phyloP scores from a whole-genome alignment of 176 grass and related monocot genomes.

The Aegilops sharonensis region DNA sequence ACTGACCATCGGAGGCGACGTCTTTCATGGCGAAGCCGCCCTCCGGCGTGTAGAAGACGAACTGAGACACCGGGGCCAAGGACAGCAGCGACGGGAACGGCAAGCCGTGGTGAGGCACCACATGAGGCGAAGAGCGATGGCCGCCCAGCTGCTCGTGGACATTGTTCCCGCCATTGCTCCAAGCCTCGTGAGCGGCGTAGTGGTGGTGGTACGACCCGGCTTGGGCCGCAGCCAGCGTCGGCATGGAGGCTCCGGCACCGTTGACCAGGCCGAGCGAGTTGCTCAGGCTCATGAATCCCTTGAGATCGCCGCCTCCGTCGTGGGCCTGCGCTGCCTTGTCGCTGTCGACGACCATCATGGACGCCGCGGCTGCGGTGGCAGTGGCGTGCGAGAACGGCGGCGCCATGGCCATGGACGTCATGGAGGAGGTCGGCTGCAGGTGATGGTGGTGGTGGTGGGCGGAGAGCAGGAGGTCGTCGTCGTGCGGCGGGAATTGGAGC shows the following conservation, averaged over 20 bases:
- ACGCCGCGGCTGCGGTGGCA: background rate
- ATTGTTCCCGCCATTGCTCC: conserved; percentile 15
- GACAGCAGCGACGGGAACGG: conserved; percentile 62
- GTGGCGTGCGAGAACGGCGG: conserved; percentile 12
- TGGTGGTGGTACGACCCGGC: conserved; percentile 24
- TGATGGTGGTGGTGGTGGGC: conserved; percentile 16
- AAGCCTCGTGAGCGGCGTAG: conserved; percentile 29
- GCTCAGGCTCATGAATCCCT: conserved; percentile 44
- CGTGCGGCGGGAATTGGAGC: conserved; percentile 62
- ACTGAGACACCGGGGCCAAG: conserved; percentile 59
- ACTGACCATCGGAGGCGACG: conserved; percentile 25
- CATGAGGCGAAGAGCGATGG: conserved; percentile 19
- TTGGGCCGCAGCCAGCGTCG: conserved; percentile 30
- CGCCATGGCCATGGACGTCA: conserved; percentile 12
- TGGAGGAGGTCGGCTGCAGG: conserved; percentile 21
- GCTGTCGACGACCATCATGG: background rate
- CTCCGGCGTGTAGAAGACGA: conserved; percentile 60
- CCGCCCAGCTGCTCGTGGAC: conserved; percentile 33
- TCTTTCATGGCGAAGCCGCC: conserved; percentile 63
- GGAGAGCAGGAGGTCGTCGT: conserved; percentile 41
- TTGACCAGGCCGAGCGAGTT: conserved; percentile 30
- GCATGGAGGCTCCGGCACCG: conserved; percentile 21
- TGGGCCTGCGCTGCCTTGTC: background rate
- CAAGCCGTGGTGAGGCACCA: conserved; percentile 31
- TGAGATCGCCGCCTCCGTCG: background rate